Base-by-base conservation (phyloP, 2,329 filamentous ascomycete genomes). In the Fusarium virguliforme region DNA sequence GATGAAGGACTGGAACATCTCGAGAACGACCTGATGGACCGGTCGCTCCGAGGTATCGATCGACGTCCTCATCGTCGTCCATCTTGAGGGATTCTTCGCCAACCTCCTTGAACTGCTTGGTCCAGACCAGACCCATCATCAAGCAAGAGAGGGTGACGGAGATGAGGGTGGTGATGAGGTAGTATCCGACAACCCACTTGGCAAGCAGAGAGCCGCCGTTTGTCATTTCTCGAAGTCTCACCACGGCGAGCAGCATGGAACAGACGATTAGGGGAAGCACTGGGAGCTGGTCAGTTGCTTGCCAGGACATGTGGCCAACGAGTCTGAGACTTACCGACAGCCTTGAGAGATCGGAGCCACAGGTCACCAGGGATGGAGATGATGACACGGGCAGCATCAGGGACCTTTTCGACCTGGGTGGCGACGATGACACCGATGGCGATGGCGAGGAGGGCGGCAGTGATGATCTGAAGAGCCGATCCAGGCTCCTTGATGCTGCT, bases 211-310 rank as follows among this genome's bases (percentile, higher is more conserved):
- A 80, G 7, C 82, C 85, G 12, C 82, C 81, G 9, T 80, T 74
- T 10, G 82, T 77, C 81, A 87, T 85, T 7, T 78, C 80, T 18
- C 83, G 81, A 8, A 88, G 79, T n/a, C 81, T 80, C 51, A 85
- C 84, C 6, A 87, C 79, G 6, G 85, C 84, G 18, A 87, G 79
- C 51, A 88, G 83, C 80, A 88, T 87, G 26, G 86, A 85, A 8
- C 81, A 83, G 28, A 87, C 78, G 43, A 88, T 88, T 60, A 88
- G 76, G 2, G 85, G 85, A 2, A 88, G 78, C 1, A 87, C 85
- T 86, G 5, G 15, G 15, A 24, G 32, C 5, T 37, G 18, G 60
- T 71, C 6, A 74, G 66, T 18, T 2, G 13, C 10, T 1, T 10
- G 4, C 18, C n/a, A 40, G 28, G 35, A 24, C 28, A 6, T 13